Conservation (phyloP, 1,284 basidiomycete species). For the Ustilago shanxiensis region DNA sequence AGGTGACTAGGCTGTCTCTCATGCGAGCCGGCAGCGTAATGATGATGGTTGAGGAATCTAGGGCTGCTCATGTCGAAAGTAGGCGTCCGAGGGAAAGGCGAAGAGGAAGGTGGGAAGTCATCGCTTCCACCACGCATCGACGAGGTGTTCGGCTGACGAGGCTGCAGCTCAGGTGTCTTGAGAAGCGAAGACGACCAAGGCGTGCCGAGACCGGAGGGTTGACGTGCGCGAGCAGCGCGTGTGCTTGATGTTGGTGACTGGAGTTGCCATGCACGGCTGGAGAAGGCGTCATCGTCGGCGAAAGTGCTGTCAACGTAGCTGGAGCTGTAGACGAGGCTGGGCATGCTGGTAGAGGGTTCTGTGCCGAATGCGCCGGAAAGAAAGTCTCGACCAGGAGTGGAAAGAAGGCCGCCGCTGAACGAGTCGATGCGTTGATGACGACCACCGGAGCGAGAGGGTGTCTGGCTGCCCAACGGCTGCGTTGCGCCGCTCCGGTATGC, state of each 20-base stretch:
- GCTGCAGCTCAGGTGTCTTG: constrained; percentile 53
- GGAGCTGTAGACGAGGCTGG: constrained; percentile 52
- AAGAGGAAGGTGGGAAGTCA: constrained; percentile 49
- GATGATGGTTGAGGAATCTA: constrained; percentile 27
- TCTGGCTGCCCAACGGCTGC: constrained; percentile 38
- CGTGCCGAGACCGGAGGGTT: constrained; percentile 44
- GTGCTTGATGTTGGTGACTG: constrained; percentile 57
- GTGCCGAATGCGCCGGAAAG: constrained; percentile 44
- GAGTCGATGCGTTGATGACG: constrained; percentile 49
- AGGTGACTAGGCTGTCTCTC: constrained; percentile 46
- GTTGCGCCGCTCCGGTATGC: constrained; percentile 30
- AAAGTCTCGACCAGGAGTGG: constrained; percentile 47
- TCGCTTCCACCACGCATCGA: constrained; percentile 39
- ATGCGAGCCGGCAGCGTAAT: constrained; percentile 21
- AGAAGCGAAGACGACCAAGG: constrained; percentile 46
- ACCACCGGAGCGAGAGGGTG: constrained; percentile 45
- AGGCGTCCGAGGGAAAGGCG: constrained; percentile 56
- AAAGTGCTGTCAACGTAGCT: constrained; percentile 38
- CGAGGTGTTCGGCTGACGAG: constrained; percentile 34
- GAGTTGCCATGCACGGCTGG: constrained; percentile 50
- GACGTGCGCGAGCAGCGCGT: constrained; percentile 44
- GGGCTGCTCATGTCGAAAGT: constrained; percentile 55
- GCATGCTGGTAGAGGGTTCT: constrained; percentile 52
- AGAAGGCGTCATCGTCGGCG: constrained; percentile 36
- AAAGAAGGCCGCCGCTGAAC: constrained; percentile 48